Evolutionary conservation across 2,329 filamentous ascomycete genomes (phyloP), one percentile per base, ranked within the genome.

Genomic region (Cladobotryum mycophilum): DNA sequence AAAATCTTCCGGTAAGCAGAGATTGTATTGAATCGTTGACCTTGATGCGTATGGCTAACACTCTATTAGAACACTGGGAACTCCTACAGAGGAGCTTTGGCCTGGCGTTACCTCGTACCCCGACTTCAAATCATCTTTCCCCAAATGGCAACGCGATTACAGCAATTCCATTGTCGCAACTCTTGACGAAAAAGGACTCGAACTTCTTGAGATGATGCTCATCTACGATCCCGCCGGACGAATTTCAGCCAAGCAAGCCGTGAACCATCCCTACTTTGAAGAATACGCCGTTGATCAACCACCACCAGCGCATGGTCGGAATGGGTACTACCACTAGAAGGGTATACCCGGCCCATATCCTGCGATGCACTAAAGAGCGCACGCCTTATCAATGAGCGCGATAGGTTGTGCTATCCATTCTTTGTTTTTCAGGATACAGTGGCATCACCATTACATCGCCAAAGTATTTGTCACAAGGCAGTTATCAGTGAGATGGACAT

Each of bases 61-160:
- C 20, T 9, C 37, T 55, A 20, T 20, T 20, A 87, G 85, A 53
- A 70, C 89, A 35, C 81, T 96, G 37, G 89, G 90, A 57, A 96
- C 91, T 4, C 90, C 90, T 3, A 82, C 82, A 48, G 90, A 96
- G 65, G 76, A 82, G 7, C 77, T 82, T 52, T 96, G 90, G 90
- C 90, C 90, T 33, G 90, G 90, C 54, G 89, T 96, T 52, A 93
- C 89, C n/a, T 90, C 88, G 7, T 95, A 95, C 73, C 90, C 90
- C 40, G 91, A 96, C 69, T 96, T 90, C 78, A 96, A 96, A 71
- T 69, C 86, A 25, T 91, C 88, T 3, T 96, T 96, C 71, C 90
- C 90, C 57, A 95, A 95, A 72, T 96, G 90, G 90, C 78, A 79
- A 60, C 82, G 88, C 51, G 85, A 90, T 63, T 76, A 80, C 53